Conservation (phyloP, 306 rosid species). For the Lathyrus aphaca region DNA sequence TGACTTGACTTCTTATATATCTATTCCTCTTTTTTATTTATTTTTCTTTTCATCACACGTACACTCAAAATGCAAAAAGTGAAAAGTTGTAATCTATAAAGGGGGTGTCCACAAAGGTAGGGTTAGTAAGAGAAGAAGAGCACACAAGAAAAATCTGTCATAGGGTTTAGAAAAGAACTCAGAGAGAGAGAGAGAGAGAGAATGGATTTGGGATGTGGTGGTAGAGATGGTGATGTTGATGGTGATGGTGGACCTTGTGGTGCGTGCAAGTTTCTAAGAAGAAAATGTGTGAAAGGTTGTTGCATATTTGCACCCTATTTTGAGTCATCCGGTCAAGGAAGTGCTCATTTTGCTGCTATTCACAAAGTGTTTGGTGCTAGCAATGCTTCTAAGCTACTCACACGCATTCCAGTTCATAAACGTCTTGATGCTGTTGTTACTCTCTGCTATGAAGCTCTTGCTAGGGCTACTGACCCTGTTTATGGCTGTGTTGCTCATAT, state of each 20-base stretch:
- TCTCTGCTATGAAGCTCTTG: slow-evolving; percentile 80
- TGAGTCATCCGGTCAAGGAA: slow-evolving; percentile 71
- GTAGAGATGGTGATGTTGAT: slow-evolving; percentile 8
- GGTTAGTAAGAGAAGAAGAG: background rate
- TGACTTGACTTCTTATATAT: background rate
- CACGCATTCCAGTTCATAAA: slow-evolving; percentile 57
- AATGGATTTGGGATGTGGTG: slow-evolving; percentile 40
- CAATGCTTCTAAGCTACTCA: slow-evolving; percentile 86
- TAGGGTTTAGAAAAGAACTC: background rate
- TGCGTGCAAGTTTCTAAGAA: slow-evolving; percentile 84
- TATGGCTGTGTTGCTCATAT: slow-evolving; percentile 84
- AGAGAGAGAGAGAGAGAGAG: background rate
- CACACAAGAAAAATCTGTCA: background rate
- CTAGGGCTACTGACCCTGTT: slow-evolving; percentile 84
- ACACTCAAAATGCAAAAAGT: slow-evolving; percentile 2
- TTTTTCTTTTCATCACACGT: background rate
- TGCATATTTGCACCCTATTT: slow-evolving; percentile 93
- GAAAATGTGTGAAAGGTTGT: slow-evolving; percentile 72
- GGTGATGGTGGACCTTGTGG: slow-evolving; percentile 79
- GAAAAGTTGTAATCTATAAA: background rate
- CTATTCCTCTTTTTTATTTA: background rate
- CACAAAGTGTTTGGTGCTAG: slow-evolving; percentile 98
- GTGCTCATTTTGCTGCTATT: slow-evolving; percentile 85
- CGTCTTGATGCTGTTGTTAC: slow-evolving; percentile 80
- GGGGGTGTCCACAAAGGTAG: background rate